Conservation (phyloP, 169 alveolate species). For the Amoebophrya sp. region DNA sequence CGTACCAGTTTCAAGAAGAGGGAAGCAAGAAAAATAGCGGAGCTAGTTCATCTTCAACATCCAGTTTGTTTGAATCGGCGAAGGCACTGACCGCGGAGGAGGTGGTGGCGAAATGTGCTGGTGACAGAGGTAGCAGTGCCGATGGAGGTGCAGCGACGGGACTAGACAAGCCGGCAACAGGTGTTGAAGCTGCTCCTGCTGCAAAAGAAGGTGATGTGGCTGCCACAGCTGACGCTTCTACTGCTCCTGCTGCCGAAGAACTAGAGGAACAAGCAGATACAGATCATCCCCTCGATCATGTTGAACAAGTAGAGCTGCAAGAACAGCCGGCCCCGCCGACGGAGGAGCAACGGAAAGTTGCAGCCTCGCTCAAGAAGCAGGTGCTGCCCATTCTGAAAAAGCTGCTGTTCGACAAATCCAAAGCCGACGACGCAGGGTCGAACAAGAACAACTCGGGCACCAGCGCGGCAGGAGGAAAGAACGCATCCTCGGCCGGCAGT, state of each 20-base stretch:
- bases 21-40: not conserved
- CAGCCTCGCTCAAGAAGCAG: not conserved
- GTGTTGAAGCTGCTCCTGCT: too few species aligned
- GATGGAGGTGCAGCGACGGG: too few species aligned
- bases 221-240: not conserved
- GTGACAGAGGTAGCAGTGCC: too few species aligned
- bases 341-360: not conserved
- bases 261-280: not conserved
- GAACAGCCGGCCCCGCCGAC: not conserved
- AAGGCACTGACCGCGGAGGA: too few species aligned
- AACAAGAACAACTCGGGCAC: too few species aligned
- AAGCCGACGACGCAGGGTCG: too few species aligned
- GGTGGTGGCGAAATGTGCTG: too few species aligned
- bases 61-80: too few species aligned
- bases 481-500: not conserved
- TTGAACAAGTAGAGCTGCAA: not conserved
- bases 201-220: not conserved
- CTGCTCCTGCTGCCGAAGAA: not conserved
- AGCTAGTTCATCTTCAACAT: not conserved
- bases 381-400: not conserved
- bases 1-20: not conserved
- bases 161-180: too few species aligned
- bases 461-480: not conserved
- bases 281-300: not conserved
- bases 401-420: not conserved